These are phyloP conservation scores for Coniophora puteana DNA, from an alignment of 1,284 basidiomycete genomes.

Conservation along the genomic window DNA sequence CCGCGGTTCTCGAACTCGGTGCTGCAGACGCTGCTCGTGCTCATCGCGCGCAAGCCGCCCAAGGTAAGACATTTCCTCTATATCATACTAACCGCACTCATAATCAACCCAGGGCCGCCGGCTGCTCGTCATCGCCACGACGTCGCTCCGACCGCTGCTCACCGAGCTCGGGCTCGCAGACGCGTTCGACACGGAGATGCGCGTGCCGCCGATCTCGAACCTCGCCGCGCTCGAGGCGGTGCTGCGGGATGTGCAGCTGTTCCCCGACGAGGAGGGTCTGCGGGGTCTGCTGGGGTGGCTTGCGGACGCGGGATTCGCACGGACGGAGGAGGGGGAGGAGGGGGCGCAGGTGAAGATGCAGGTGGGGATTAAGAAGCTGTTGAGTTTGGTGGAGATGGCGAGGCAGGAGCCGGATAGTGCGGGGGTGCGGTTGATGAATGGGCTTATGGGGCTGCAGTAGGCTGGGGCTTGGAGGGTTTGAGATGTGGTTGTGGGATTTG, in stretches of 20 bases:
- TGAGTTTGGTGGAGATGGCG: slow-evolving; percentile 95
- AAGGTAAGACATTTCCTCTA: slow-evolving; percentile 55
- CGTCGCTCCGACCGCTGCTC: slow-evolving; percentile 85
- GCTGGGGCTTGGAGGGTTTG: slow-evolving; percentile 19
- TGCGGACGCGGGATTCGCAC: slow-evolving; percentile 71
- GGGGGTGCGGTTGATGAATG: slow-evolving; percentile 69
- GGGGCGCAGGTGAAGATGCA: slow-evolving; percentile 49
- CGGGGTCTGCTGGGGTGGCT: slow-evolving; percentile 65
- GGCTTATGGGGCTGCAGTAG: slow-evolving; percentile 62
- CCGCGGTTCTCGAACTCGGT: slow-evolving; percentile 95
- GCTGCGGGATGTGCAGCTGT: slow-evolving; percentile 82
- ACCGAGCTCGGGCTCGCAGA: slow-evolving; percentile 89
- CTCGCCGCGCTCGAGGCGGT: slow-evolving; percentile 76
- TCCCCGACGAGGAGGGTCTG: slow-evolving; percentile 58
- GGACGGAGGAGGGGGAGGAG: slow-evolving; percentile 40
- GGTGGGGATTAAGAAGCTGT: slow-evolving; percentile 92
- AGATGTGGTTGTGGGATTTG: not conserved
- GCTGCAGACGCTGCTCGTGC: slow-evolving; percentile 87
- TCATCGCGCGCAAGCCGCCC: slow-evolving; percentile 88
- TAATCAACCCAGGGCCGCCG: slow-evolving; percentile 69
- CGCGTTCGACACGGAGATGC: slow-evolving; percentile 86
- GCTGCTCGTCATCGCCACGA: slow-evolving; percentile 89
- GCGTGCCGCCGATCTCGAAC: slow-evolving; percentile 79
- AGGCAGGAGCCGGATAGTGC: slow-evolving; percentile 86
- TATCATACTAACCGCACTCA: slow-evolving; percentile 1